phyloP scores from a whole-genome alignment of 306 rosid species.

The Inga leiocalycina region DNA sequence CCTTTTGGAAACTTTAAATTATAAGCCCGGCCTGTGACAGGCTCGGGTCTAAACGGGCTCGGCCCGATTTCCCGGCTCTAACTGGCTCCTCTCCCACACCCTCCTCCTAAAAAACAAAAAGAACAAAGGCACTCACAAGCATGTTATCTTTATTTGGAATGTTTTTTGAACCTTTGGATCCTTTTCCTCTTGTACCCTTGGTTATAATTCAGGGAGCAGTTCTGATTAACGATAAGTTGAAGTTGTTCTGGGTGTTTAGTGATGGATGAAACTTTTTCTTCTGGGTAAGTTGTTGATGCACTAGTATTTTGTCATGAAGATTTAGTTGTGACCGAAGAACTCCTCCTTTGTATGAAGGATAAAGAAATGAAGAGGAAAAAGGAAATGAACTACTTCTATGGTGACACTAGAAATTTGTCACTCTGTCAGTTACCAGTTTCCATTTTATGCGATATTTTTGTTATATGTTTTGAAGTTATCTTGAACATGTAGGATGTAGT shows the following conservation, averaged over 20 bases:
- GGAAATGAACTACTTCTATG: not conserved
- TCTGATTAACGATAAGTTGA: not conserved
- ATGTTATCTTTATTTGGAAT: not conserved
- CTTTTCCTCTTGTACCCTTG: not conserved
- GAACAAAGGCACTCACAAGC: not conserved
- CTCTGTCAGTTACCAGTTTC: not conserved
- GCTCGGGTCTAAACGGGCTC: too few relatives aligned
- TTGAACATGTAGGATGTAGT: constrained; percentile 63
- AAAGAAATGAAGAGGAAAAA: not conserved
- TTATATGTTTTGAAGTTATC: not conserved
- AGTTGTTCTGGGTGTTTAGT: not conserved
- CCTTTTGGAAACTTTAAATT: too few relatives aligned
- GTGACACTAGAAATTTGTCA: not conserved
- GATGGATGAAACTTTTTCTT: not conserved
- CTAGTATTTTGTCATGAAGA: not conserved
- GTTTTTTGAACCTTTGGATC: not conserved
- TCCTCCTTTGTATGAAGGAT: not conserved
- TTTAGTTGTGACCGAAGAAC: not conserved
- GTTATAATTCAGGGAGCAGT: not conserved
- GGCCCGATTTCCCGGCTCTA: too few relatives aligned
- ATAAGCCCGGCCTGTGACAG: too few relatives aligned
- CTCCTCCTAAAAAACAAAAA: not conserved
- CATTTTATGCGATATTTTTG: not conserved
- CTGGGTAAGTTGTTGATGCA: not conserved
- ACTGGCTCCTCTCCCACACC: not conserved